Conservation (phyloP, 1,284 basidiomycete species). For the Phylloboletellus chloephorus region DNA sequence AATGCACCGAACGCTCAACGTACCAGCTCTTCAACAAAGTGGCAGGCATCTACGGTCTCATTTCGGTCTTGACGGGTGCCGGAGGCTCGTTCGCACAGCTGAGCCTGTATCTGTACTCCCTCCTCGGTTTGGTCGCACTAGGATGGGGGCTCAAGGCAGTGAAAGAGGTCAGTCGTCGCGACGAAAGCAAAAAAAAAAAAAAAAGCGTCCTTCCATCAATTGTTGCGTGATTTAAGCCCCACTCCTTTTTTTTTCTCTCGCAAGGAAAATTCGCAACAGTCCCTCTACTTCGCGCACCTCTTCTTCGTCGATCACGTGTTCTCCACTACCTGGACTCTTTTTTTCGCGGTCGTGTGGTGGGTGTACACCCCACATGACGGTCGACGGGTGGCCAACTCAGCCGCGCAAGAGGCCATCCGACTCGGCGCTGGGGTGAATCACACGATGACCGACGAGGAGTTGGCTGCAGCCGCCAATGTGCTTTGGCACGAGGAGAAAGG, state of each 20-base stretch:
- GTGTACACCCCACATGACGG: slow-evolving; percentile 89
- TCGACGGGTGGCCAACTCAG: slow-evolving; percentile 69
- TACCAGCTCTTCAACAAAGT: slow-evolving; percentile 92
- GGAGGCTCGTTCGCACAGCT: slow-evolving; percentile 89
- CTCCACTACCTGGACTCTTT: slow-evolving; percentile 87
- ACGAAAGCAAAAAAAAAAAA: background rate
- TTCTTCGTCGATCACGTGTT: slow-evolving; percentile 92
- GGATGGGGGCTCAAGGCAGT: slow-evolving; percentile 86
- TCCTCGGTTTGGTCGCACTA: slow-evolving; percentile 74
- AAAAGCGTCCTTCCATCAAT: background rate
- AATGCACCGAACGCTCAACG: slow-evolving; percentile 9
- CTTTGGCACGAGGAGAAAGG: slow-evolving; percentile 93
- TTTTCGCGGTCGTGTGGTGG: slow-evolving; percentile 91
- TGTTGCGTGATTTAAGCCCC: slow-evolving; percentile 1
- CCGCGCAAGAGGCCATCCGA: slow-evolving; percentile 82
- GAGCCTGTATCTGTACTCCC: slow-evolving; percentile 90
- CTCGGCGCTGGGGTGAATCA: slow-evolving; percentile 45
- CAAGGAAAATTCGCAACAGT: slow-evolving; percentile 82
- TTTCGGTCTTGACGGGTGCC: slow-evolving; percentile 81
- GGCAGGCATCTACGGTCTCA: slow-evolving; percentile 93
- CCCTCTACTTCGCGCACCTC: slow-evolving; percentile 87
- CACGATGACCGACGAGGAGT: slow-evolving; percentile 58
- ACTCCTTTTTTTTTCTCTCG: background rate
- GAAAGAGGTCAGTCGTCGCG: slow-evolving; percentile 58
- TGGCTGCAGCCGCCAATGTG: slow-evolving; percentile 63